Evolutionary conservation across 169 alveolate genomes (phyloP).

Genomic region (Cyclospora cayetanensis): DNA sequence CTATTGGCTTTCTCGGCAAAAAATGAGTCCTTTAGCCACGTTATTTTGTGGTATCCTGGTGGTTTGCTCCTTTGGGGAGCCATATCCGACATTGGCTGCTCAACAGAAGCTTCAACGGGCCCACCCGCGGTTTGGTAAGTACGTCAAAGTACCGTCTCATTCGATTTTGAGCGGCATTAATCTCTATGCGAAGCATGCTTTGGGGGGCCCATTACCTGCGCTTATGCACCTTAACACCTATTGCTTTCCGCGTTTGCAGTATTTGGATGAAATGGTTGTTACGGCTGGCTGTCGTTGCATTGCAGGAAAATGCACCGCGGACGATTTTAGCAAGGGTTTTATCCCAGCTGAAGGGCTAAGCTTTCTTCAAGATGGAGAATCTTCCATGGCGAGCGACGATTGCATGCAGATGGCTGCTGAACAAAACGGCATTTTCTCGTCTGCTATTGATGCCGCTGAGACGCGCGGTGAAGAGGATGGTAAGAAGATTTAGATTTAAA

Average conservation of each 20-base stretch:
- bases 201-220: no score
- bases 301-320: constrained; percentile 44
- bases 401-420: not conserved
- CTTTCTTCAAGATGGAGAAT: constrained; percentile 20
- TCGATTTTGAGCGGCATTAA: no score
- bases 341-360: not conserved
- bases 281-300: no score
- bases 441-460: not conserved
- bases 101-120: constrained; percentile 4
- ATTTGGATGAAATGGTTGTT: not conserved
- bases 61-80: not conserved
- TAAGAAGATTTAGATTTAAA: not conserved
- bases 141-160: no score
- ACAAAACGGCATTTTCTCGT: not conserved
- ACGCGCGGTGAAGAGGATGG: not conserved
- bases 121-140: constrained; percentile 28
- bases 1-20: not conserved
- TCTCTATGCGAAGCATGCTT: no score
- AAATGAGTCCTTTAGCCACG: not conserved
- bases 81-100: not conserved
- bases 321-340: not conserved
- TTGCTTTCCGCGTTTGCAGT: no score
- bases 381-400: not conserved
- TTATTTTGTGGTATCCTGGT: not conserved
- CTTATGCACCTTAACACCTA: no score